These are phyloP conservation scores for Aspergillus sp. DNA, from an alignment of 2,329 filamentous ascomycete genomes.

Conservation along the genomic window DNA sequence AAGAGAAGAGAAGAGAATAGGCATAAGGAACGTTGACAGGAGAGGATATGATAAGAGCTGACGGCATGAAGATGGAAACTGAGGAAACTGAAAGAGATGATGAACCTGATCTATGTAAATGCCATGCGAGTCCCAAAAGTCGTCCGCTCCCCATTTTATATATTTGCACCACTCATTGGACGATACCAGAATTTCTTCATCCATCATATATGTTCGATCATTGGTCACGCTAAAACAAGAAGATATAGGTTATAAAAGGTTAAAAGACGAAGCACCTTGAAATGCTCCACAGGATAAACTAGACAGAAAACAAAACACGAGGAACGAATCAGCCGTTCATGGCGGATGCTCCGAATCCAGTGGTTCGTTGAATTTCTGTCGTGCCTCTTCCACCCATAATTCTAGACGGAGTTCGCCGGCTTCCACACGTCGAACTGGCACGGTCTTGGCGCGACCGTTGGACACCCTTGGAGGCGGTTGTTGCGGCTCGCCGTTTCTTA, in stretches of 20 bases:
- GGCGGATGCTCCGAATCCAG: constrained; percentile 43
- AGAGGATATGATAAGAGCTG: constrained; percentile 13
- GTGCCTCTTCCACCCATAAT: constrained; percentile 71
- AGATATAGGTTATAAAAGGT: constrained; percentile 30
- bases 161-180: constrained; percentile 44
- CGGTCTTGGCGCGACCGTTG: constrained; percentile 59
- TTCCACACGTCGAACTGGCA: constrained; percentile 65
- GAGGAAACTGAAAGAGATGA: constrained; percentile 36
- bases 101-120: constrained; percentile 45
- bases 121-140: constrained; percentile 45
- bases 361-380: constrained; percentile 55
- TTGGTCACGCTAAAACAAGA: constrained; percentile 48
- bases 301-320: constrained; percentile 18
- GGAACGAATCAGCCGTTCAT: constrained; percentile 28
- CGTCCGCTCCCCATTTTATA: constrained; percentile 44
- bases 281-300: constrained; percentile 20
- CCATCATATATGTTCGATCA: constrained; percentile 48
- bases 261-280: constrained; percentile 24
- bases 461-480: constrained; percentile 38
- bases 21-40: constrained; percentile 11
- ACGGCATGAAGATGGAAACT: constrained; percentile 13
- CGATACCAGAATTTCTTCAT: constrained; percentile 40
- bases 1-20: constrained; percentile 1
- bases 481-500: constrained; percentile 42
- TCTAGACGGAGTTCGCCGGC: constrained; percentile 70